These are phyloP conservation scores for Aspergillus glaucus DNA, from an alignment of 2,329 filamentous ascomycete species.

Conservation along the genomic window DNA sequence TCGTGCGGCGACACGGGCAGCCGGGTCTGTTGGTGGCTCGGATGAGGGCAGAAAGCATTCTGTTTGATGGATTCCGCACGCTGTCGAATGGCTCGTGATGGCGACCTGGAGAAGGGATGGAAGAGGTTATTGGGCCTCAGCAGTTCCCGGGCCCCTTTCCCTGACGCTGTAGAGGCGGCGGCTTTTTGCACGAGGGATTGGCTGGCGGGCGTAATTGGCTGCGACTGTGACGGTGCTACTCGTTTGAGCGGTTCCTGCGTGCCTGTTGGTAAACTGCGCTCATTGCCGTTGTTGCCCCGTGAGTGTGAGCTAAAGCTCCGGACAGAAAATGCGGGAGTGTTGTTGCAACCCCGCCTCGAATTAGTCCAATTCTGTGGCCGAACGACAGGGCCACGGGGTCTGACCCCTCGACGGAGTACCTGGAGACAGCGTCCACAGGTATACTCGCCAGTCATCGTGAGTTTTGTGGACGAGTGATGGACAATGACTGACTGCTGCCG, in stretches of 20 bases:
- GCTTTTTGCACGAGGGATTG: slow-evolving; percentile 20
- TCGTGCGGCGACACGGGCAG: slow-evolving; percentile 59
- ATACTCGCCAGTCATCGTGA: slow-evolving; percentile 34
- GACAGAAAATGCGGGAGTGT: slow-evolving; percentile 15
- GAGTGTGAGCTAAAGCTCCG: slow-evolving; percentile 22
- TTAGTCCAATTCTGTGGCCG: slow-evolving; percentile 19
- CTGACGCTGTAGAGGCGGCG: slow-evolving; percentile 17
- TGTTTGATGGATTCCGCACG: slow-evolving; percentile 87
- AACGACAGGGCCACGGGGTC: slow-evolving; percentile 15
- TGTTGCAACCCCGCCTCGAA: slow-evolving; percentile 19
- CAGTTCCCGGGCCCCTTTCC: slow-evolving; percentile 30
- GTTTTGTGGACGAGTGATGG: not conserved
- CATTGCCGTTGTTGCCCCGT: slow-evolving; percentile 11
- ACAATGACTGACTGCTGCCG: not conserved
- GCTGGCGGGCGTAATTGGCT: slow-evolving; percentile 5
- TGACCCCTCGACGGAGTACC: slow-evolving; percentile 25
- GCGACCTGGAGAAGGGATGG: slow-evolving; percentile 84
- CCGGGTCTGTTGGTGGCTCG: slow-evolving; percentile 72
- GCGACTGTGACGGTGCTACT: slow-evolving; percentile 3
- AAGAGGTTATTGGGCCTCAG: slow-evolving; percentile 78
- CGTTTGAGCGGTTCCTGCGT: slow-evolving; percentile 14
- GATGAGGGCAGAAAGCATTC: slow-evolving; percentile 89
- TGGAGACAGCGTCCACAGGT: slow-evolving; percentile 37
- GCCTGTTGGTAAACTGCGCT: slow-evolving; percentile 11
- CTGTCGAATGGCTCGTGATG: slow-evolving; percentile 77